These are phyloP conservation scores for Salix exigua DNA, from an alignment of 345 rosid genomes.

Conservation along the genomic window DNA sequence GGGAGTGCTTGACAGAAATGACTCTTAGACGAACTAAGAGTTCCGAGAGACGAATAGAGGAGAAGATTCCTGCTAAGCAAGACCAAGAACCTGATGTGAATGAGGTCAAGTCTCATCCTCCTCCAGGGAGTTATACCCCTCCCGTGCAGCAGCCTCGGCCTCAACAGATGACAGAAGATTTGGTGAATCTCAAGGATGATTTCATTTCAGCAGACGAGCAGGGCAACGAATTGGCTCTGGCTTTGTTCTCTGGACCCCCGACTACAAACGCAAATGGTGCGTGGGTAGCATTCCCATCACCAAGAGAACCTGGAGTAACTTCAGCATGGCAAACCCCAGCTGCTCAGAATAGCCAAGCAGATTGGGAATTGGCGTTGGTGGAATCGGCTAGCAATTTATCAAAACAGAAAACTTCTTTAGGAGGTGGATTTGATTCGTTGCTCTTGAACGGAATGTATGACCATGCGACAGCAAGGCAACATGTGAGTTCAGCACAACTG, in stretches of 20 bases:
- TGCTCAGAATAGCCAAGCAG: constrained; percentile 19
- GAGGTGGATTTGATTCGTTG: constrained; percentile 24
- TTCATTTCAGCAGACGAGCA: constrained; percentile 20
- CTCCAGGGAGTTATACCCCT: constrained; percentile 13
- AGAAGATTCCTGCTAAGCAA: neutral
- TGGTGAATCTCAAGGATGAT: constrained; percentile 26
- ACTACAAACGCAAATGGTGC: constrained; percentile 1
- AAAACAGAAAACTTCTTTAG: constrained; percentile 21
- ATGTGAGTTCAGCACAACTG: constrained; percentile 13
- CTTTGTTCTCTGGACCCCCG: constrained; percentile 17
- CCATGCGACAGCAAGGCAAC: constrained; percentile 28
- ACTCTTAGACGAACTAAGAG: neutral
- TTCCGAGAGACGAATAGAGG: constrained; percentile 15
- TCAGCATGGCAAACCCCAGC: constrained; percentile 30
- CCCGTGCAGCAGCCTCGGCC: constrained; percentile 11
- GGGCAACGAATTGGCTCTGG: constrained; percentile 21
- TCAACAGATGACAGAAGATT: constrained; percentile 15
- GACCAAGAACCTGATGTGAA: constrained; percentile 5
- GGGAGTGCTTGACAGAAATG: constrained; percentile 21
- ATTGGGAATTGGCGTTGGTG: constrained; percentile 28
- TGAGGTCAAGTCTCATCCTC: constrained; percentile 21
- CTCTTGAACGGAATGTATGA: constrained; percentile 29
- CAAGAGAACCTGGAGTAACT: constrained; percentile 18
- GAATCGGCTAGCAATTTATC: constrained; percentile 23
- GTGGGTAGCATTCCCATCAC: constrained; percentile 22